Evolutionary conservation across 768 basidiomycete species (phyloP).

Genomic region (Auriscalpium vulgare): DNA sequence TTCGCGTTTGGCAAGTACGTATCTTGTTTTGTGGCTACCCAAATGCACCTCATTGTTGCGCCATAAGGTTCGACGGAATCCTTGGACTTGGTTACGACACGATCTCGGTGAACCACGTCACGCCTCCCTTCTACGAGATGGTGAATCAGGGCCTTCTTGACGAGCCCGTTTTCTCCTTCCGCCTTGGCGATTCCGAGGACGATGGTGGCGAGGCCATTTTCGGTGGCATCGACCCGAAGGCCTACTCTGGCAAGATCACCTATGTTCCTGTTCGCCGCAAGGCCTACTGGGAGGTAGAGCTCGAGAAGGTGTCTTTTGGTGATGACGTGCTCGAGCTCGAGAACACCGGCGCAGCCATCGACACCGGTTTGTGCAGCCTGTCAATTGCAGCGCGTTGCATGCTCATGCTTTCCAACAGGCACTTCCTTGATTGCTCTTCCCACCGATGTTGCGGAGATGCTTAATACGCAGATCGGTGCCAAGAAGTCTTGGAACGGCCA

Average conservation of each 20-base stretch:
- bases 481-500: constrained; percentile 95
- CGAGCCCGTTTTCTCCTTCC: constrained; percentile 89
- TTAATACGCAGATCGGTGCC: constrained; percentile 92
- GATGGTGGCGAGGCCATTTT: constrained; percentile 91
- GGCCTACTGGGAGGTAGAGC: constrained; percentile 98
- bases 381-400: neutral
- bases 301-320: constrained; percentile 80
- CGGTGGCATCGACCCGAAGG: constrained; percentile 74
- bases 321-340: constrained; percentile 84
- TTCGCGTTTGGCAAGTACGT: constrained; percentile 94
- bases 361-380: constrained; percentile 49
- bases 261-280: constrained; percentile 92
- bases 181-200: constrained; percentile 74
- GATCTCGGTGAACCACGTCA: constrained; percentile 88
- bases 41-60: neutral
- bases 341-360: constrained; percentile 89
- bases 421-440: constrained; percentile 93
- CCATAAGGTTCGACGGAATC: constrained; percentile 83
- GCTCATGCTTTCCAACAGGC: constrained; percentile 33
- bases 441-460: constrained; percentile 93
- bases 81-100: constrained; percentile 92
- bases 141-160: constrained; percentile 75
- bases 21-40: too few relatives aligned
- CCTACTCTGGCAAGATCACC: constrained; percentile 71
- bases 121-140: constrained; percentile 94